A percentile compares a stretch with the other conserved stretches of the same genome.
phyloP scores from a whole-genome alignment of 805 yeast species.

The Ogataea naganishii region DNA sequence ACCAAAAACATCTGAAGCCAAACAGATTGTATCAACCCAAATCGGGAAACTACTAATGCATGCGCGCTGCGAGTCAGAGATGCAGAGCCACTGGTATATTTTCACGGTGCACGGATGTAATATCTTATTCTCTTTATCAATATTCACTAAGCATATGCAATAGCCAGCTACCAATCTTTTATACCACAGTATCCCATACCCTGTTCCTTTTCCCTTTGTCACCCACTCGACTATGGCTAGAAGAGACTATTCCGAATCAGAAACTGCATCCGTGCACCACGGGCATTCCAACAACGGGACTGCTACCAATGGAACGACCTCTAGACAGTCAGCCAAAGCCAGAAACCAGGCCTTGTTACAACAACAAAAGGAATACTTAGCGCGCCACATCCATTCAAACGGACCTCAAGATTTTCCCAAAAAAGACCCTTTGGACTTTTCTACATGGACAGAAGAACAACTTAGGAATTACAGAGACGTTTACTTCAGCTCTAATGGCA shows the following conservation, averaged over 20 bases:
- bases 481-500: conserved; percentile 24
- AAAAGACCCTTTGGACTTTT: conserved; percentile 62
- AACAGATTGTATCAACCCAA: too few relatives aligned
- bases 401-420: conserved; percentile 53
- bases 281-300: conserved; percentile 1
- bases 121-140: too few relatives aligned
- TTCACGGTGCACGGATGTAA: too few relatives aligned
- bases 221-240: conserved; percentile 2
- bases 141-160: too few relatives aligned
- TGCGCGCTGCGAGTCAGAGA: too few relatives aligned
- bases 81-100: too few relatives aligned
- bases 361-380: conserved; percentile 57
- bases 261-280: conserved; percentile 1
- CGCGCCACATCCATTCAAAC: conserved; percentile 65
- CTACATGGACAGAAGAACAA: conserved; percentile 48
- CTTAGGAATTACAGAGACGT: conserved; percentile 61
- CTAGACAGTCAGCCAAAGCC: conserved; percentile 47
- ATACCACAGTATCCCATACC: too few relatives aligned
- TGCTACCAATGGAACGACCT: conserved; percentile 6
- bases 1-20: too few relatives aligned
- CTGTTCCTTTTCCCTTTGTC: too few relatives aligned
- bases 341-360: conserved; percentile 55
- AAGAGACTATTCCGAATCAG: conserved; percentile 1
- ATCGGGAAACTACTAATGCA: too few relatives aligned
- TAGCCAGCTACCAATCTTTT: too few relatives aligned